A percentile compares a stretch with the other conserved stretches of the same genome.
phyloP scores from a whole-genome alignment of 73 alveolate species.

The Paramecium octaurelia region DNA sequence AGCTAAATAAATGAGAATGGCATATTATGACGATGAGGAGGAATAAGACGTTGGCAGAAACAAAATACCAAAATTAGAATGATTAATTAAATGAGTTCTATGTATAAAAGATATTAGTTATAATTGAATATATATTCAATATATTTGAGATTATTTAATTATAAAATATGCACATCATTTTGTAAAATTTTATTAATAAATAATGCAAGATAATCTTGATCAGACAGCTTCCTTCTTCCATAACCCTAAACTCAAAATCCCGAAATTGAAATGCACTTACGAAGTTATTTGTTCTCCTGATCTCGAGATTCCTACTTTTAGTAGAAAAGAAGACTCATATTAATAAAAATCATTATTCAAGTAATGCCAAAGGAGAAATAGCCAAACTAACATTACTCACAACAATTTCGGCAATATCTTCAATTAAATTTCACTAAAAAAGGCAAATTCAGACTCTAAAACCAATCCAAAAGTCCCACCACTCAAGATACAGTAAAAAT shows the following conservation, averaged over 20 bases:
- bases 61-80: background rate
- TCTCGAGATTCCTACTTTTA: slow-evolving; percentile 14
- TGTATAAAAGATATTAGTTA: background rate
- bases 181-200: background rate
- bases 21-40: background rate
- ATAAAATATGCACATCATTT: background rate
- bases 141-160: background rate
- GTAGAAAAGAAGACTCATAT: background rate
- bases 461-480: background rate
- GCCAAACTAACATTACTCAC: background rate
- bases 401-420: background rate
- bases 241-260: background rate
- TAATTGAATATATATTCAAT: background rate
- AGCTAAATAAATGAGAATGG: slow-evolving; percentile 45
- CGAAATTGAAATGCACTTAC: background rate
- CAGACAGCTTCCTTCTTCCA: background rate
- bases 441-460: background rate
- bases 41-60: background rate
- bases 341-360: background rate
- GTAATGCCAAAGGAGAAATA: background rate
- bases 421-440: background rate
- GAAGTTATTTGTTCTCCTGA: background rate
- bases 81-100: background rate
- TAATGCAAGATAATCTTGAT: background rate
- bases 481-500: background rate